These are phyloP conservation scores for Annona cherimola DNA, from an alignment of 164 flowering plant species.

Conservation along the genomic window DNA sequence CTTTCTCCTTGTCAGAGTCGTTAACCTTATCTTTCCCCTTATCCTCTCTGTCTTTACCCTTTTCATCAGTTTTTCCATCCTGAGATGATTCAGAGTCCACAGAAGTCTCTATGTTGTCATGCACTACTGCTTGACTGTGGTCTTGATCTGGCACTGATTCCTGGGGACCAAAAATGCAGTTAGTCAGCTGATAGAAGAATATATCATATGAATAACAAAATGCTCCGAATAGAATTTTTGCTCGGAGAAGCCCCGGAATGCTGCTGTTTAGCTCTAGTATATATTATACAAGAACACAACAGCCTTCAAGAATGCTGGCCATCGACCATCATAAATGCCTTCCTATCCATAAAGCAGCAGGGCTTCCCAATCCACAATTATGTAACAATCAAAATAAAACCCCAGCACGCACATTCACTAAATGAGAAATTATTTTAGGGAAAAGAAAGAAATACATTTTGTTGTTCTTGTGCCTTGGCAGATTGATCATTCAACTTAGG, in stretches of 20 bases:
- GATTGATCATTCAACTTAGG: slow-evolving; percentile 66
- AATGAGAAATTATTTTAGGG: background rate
- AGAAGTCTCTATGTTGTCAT: slow-evolving; percentile 44
- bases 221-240: background rate
- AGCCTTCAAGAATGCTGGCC: background rate
- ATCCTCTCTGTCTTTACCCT: slow-evolving; percentile 70
- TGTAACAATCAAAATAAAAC: background rate
- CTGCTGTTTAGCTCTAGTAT: background rate
- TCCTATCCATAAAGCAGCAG: background rate
- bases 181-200: slow-evolving; percentile 8
- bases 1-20: slow-evolving; percentile 71
- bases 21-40: slow-evolving; percentile 61
- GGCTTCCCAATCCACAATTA: background rate
- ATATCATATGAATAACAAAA: background rate
- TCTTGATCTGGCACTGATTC: slow-evolving; percentile 57
- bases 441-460: slow-evolving; percentile 40
- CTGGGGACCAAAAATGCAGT: slow-evolving; percentile 27
- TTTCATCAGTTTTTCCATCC: slow-evolving; percentile 59
- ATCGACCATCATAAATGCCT: background rate
- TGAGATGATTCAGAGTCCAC: slow-evolving; percentile 38
- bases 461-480: slow-evolving; percentile 59
- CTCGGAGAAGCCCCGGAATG: background rate
- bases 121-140: slow-evolving; percentile 39
- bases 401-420: background rate
- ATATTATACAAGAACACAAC: background rate